Conservation (phyloP, 2,329 filamentous ascomycete genomes). For the Cytospora mali region DNA sequence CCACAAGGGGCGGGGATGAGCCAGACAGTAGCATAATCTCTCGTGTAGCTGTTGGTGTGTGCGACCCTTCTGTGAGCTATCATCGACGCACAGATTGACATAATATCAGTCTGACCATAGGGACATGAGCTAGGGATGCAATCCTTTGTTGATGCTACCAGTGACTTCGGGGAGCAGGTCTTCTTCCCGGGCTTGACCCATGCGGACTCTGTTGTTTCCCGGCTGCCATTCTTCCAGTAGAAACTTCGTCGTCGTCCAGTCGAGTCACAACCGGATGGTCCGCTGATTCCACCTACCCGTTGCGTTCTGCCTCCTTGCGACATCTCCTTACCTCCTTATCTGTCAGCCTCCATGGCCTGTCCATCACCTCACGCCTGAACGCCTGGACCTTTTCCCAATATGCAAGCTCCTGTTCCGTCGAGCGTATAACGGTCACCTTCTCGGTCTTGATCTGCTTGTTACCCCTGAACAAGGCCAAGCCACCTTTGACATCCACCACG, state of each 20-base stretch:
- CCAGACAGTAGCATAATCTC: neutral
- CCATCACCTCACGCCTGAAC: conserved; percentile 55
- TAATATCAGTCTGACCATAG: neutral
- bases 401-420: conserved; percentile 58
- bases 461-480: conserved; percentile 49
- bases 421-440: conserved; percentile 50
- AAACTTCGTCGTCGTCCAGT: neutral
- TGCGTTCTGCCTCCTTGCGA: conserved; percentile 48
- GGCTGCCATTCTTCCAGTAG: neutral
- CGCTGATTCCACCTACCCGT: conserved; percentile 20
- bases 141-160: neutral
- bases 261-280: neutral
- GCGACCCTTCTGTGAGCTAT: neutral
- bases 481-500: conserved; percentile 61
- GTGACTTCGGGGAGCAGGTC: neutral
- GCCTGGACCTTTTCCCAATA: conserved; percentile 59
- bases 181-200: neutral
- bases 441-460: conserved; percentile 56
- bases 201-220: neutral
- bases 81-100: neutral
- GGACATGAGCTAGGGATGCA: neutral
- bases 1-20: neutral
- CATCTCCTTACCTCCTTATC: conserved; percentile 53
- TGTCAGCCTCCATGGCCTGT: conserved; percentile 57
- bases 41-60: neutral